Percentiles rank a stretch among this genome's conserved stretches.
These are phyloP conservation scores for Phytopythium boreale DNA, from an alignment of 352 stramenopile genomes.

Conservation along the genomic window DNA sequence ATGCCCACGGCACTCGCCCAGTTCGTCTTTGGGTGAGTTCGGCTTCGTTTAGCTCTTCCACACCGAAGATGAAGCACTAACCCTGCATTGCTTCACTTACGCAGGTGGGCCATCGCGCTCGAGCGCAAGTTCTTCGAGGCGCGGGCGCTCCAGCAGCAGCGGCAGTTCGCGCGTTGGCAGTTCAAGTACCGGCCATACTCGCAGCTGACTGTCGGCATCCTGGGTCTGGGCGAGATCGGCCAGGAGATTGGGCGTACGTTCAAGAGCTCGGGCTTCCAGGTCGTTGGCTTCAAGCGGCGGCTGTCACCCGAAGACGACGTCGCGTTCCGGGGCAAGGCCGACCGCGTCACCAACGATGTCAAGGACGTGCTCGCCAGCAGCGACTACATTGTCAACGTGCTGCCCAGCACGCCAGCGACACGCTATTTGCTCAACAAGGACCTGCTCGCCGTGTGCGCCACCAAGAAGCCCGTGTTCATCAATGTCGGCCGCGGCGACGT, in stretches of 20 bases:
- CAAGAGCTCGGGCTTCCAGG: slow-evolving; percentile 48
- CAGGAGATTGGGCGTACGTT: slow-evolving; percentile 48
- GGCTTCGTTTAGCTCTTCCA: too few species aligned
- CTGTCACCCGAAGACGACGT: slow-evolving; percentile 11
- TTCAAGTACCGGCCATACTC: slow-evolving; percentile 31
- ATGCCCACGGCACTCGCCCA: slow-evolving; percentile 30
- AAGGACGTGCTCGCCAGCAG: slow-evolving; percentile 38
- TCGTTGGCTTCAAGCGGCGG: slow-evolving; percentile 67
- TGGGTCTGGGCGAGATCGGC: slow-evolving; percentile 62
- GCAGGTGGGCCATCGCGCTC: slow-evolving; percentile 20
- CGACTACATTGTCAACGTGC: slow-evolving; percentile 83
- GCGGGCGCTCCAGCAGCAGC: slow-evolving; percentile 8
- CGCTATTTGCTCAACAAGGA: slow-evolving; percentile 47
- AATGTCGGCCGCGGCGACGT: slow-evolving; percentile 89
- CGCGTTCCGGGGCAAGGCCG: slow-evolving; percentile 14
- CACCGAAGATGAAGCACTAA: neutral
- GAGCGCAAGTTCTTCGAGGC: slow-evolving; percentile 47
- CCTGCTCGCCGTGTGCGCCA: slow-evolving; percentile 36
- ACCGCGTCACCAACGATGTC: slow-evolving; percentile 45
- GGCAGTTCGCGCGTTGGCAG: slow-evolving; percentile 21
- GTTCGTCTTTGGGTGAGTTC: slow-evolving; percentile 5
- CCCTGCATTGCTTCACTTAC: too few species aligned
- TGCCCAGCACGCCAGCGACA: slow-evolving; percentile 86
- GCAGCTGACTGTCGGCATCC: slow-evolving; percentile 43
- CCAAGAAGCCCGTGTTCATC: slow-evolving; percentile 77